A percentile compares a stretch with the other conserved stretches of the same genome.
Conservation (phyloP, 306 rosid genomes). For the Medicago ruthenica region DNA sequence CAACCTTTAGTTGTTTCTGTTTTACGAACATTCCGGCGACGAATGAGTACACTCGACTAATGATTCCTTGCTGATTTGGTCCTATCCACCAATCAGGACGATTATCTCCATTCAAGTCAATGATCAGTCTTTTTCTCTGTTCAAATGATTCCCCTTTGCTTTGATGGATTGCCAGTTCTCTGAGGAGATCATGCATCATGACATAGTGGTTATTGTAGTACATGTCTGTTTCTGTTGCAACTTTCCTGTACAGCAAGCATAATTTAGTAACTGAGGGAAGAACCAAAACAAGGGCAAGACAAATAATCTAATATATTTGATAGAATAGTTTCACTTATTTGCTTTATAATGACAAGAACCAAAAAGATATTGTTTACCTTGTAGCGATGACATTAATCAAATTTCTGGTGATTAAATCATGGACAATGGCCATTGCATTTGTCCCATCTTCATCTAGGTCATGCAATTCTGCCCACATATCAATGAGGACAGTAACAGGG, state of each 20-base stretch:
- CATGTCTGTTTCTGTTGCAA: slow-evolving; percentile 50
- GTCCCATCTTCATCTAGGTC: slow-evolving; percentile 46
- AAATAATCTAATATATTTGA: not conserved
- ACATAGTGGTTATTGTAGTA: slow-evolving; percentile 65
- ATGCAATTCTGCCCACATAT: slow-evolving; percentile 68
- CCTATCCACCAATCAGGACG: slow-evolving; percentile 64
- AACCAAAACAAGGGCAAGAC: slow-evolving; percentile 13
- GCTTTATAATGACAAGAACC: slow-evolving; percentile 1
- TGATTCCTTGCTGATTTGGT: slow-evolving; percentile 41
- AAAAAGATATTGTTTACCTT: slow-evolving; percentile 50
- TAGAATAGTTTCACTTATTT: not conserved
- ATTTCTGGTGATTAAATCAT: slow-evolving; percentile 48
- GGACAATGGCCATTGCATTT: slow-evolving; percentile 51
- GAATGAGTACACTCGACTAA: slow-evolving; percentile 40
- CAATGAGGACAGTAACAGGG: slow-evolving; percentile 62
- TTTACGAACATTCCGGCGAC: not conserved
- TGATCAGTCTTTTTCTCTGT: slow-evolving; percentile 53
- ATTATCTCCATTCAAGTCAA: slow-evolving; percentile 51
- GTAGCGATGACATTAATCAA: slow-evolving; percentile 56
- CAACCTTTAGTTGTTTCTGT: slow-evolving; percentile 39
- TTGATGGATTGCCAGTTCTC: slow-evolving; percentile 65
- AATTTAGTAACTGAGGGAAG: not conserved
- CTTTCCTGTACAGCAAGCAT: slow-evolving; percentile 53
- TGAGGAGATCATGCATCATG: slow-evolving; percentile 65
- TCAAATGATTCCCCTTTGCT: slow-evolving; percentile 41